Evolutionary conservation across 2,329 filamentous ascomycete genomes (phyloP).

Genomic region (Penicillium expansum): DNA sequence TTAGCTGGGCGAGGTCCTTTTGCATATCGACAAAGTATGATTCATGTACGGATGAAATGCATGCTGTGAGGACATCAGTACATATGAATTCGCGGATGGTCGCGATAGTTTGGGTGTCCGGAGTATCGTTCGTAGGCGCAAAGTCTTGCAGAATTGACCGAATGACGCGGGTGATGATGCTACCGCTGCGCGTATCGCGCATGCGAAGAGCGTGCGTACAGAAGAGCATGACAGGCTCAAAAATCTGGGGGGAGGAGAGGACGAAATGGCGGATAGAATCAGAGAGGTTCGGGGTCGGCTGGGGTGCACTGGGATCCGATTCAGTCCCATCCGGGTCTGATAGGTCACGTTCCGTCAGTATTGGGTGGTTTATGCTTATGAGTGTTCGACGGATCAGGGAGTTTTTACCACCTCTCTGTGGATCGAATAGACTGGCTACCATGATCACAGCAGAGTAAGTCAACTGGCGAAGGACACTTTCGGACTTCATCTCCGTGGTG

Average conservation of each 20-base stretch:
- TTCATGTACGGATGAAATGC: slow-evolving; percentile 86
- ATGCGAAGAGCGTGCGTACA: slow-evolving; percentile 87
- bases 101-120: slow-evolving; percentile 52
- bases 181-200: slow-evolving; percentile 83
- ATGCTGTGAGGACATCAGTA: slow-evolving; percentile 82
- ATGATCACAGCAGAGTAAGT: slow-evolving; percentile 91
- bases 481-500: slow-evolving; percentile 95
- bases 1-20: slow-evolving; percentile 82
- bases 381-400: neutral
- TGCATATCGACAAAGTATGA: slow-evolving; percentile 96
- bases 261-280: slow-evolving; percentile 72
- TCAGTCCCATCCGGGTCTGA: slow-evolving; percentile 39
- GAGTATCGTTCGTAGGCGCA: slow-evolving; percentile 42
- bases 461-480: slow-evolving; percentile 89
- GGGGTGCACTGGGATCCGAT: slow-evolving; percentile 33
- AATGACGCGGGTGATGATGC: slow-evolving; percentile 81
- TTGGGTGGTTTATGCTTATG: neutral
- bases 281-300: slow-evolving; percentile 50
- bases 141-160: slow-evolving; percentile 83
- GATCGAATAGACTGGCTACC: slow-evolving; percentile 84
- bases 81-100: slow-evolving; percentile 87
- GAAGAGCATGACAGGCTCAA: slow-evolving; percentile 87
- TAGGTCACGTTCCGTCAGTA: slow-evolving; percentile 3
- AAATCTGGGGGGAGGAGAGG: slow-evolving; percentile 70
- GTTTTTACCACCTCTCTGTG: slow-evolving; percentile 60